phyloP scores from a whole-genome alignment of 208 protist genomes.

The Crithidia bombi region DNA sequence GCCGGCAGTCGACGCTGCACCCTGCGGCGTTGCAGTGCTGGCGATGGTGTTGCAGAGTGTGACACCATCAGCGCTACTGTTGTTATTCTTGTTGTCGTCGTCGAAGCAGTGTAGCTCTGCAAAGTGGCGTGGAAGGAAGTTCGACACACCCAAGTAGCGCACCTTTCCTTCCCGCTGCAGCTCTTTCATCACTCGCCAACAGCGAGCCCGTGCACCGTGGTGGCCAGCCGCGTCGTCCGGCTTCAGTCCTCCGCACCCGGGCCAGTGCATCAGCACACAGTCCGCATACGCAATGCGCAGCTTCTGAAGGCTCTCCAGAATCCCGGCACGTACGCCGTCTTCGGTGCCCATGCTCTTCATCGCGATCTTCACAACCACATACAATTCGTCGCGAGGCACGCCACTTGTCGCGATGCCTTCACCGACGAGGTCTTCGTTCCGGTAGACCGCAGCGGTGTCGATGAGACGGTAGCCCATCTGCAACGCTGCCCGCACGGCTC shows the following conservation, averaged over 20 bases:
- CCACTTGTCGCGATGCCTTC: constrained; percentile 65
- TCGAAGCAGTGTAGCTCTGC: constrained; percentile 32
- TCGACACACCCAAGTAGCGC: constrained; percentile 77
- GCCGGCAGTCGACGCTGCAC: neutral
- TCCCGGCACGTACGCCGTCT: constrained; percentile 37
- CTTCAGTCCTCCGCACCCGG: constrained; percentile 65
- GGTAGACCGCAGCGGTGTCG: constrained; percentile 84
- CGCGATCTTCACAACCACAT: constrained; percentile 81
- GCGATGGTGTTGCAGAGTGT: too few relatives aligned
- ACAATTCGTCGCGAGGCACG: constrained; percentile 60
- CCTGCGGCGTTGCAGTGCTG: neutral
- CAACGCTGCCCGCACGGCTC: constrained; percentile 56
- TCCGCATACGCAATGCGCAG: constrained; percentile 79
- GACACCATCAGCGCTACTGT: too few relatives aligned
- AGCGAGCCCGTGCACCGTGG: constrained; percentile 57
- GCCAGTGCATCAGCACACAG: constrained; percentile 85
- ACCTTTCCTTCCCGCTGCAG: constrained; percentile 60
- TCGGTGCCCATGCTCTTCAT: constrained; percentile 62
- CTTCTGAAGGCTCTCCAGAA: constrained; percentile 60
- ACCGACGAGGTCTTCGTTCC: constrained; percentile 78
- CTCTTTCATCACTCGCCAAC: constrained; percentile 63
- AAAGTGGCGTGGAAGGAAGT: constrained; percentile 86
- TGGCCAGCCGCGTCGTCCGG: constrained; percentile 53
- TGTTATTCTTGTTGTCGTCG: neutral
- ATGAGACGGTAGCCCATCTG: constrained; percentile 78